Evolutionary conservation across 78 protist genomes (phyloP).

Genomic region (Kipferlia bialata): DNA sequence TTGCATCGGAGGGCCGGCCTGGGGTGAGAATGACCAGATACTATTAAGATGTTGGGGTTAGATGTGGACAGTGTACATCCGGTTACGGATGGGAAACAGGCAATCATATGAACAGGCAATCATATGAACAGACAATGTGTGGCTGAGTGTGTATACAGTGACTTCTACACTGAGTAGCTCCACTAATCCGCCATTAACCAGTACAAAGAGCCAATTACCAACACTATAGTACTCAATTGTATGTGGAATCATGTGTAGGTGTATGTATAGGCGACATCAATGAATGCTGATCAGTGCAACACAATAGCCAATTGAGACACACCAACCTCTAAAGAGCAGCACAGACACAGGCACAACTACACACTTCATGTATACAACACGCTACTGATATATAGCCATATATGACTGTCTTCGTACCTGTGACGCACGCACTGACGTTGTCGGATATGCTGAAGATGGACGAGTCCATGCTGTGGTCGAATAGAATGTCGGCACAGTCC

Average conservation of each 20-base stretch:
- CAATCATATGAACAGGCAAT: conserved; percentile 52
- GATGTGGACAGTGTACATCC: conserved; percentile 32
- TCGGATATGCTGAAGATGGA: background rate
- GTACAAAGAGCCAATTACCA: too few species aligned
- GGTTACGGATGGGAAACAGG: conserved; percentile 76
- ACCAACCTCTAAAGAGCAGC: too few species aligned
- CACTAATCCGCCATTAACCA: too few species aligned
- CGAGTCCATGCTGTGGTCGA: background rate
- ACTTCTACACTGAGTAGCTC: too few species aligned
- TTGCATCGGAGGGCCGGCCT: background rate
- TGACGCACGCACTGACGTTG: background rate
- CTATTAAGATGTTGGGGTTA: background rate
- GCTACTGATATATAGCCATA: background rate
- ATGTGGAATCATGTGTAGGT: too few species aligned
- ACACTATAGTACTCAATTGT: too few species aligned
- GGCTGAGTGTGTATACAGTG: conserved; percentile 2
- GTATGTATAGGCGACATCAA: too few species aligned
- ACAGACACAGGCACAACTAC: background rate
- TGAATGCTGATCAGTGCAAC: too few species aligned
- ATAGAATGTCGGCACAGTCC: conserved; percentile 67
- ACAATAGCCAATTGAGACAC: too few species aligned
- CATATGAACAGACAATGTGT: background rate
- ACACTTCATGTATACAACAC: background rate
- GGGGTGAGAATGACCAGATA: background rate
- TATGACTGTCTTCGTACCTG: background rate